Conservation (phyloP, 2,329 filamentous ascomycete genomes). For the Juglanconis oblonga region DNA sequence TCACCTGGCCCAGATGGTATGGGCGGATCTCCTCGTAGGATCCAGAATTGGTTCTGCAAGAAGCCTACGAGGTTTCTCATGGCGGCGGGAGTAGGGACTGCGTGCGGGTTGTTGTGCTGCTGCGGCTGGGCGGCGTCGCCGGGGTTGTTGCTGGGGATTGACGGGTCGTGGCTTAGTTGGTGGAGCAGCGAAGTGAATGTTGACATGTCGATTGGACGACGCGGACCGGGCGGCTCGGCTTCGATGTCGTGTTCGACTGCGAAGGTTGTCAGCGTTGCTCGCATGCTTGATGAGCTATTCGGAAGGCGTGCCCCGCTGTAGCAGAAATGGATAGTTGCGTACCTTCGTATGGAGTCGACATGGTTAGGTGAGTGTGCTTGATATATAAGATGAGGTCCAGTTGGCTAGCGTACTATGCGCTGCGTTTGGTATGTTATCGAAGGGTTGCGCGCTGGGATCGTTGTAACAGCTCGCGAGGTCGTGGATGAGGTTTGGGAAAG, state of each 20-base stretch:
- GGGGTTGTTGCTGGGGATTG: constrained; percentile 27
- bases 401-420: constrained; percentile 5
- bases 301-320: neutral
- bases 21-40: too few relatives aligned
- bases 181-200: constrained; percentile 58
- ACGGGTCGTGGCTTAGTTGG: too few relatives aligned
- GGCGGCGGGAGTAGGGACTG: too few relatives aligned
- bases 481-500: too few relatives aligned
- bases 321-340: constrained; percentile 6
- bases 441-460: neutral
- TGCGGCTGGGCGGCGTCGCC: constrained; percentile 29
- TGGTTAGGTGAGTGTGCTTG: constrained; percentile 22
- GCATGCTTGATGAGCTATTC: neutral
- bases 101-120: constrained; percentile 49
- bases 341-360: constrained; percentile 60
- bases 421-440: too few relatives aligned
- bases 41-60: too few relatives aligned
- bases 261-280: constrained; percentile 1
- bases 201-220: constrained; percentile 61
- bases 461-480: neutral
- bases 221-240: constrained; percentile 35
- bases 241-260: constrained; percentile 65
- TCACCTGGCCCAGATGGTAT: too few relatives aligned
- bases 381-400: neutral
- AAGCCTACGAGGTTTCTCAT: too few relatives aligned